phyloP scores from a whole-genome alignment of 1,284 basidiomycete species.

The Pseudozyma thailandica region DNA sequence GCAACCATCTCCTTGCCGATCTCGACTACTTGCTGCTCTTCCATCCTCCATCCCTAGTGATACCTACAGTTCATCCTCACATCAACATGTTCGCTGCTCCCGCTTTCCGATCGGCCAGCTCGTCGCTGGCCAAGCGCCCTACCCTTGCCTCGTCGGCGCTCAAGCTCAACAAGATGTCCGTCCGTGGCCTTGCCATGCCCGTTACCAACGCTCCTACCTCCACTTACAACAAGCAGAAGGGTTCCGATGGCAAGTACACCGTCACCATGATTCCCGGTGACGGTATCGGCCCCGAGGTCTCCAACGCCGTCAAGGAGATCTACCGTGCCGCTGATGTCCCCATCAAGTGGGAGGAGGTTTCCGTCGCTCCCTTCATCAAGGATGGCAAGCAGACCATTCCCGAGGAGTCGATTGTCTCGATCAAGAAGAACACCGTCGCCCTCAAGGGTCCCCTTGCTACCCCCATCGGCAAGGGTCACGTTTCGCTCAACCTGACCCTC shows the following conservation, averaged over 20 bases:
- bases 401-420: conserved; percentile 86
- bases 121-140: conserved; percentile 52
- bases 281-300: conserved; percentile 97
- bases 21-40: neutral
- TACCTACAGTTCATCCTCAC: neutral
- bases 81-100: conserved; percentile 38
- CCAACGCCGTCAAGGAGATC: conserved; percentile 93
- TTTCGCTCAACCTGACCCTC: conserved; percentile 95
- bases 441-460: conserved; percentile 80
- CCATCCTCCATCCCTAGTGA: neutral
- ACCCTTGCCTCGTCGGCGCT: conserved; percentile 47
- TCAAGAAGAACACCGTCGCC: conserved; percentile 97
- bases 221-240: conserved; percentile 64
- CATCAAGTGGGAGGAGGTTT: conserved; percentile 91
- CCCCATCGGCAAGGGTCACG: conserved; percentile 97
- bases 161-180: conserved; percentile 42
- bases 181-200: conserved; percentile 57
- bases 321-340: conserved; percentile 79
- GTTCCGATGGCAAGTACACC: conserved; percentile 81
- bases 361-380: conserved; percentile 86
- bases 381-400: conserved; percentile 97
- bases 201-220: conserved; percentile 62
- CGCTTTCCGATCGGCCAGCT: conserved; percentile 45
- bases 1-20: neutral
- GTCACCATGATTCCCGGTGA: conserved; percentile 93